Conservation (phyloP, 257 asterid genomes). For the Solanum lignicaule region DNA sequence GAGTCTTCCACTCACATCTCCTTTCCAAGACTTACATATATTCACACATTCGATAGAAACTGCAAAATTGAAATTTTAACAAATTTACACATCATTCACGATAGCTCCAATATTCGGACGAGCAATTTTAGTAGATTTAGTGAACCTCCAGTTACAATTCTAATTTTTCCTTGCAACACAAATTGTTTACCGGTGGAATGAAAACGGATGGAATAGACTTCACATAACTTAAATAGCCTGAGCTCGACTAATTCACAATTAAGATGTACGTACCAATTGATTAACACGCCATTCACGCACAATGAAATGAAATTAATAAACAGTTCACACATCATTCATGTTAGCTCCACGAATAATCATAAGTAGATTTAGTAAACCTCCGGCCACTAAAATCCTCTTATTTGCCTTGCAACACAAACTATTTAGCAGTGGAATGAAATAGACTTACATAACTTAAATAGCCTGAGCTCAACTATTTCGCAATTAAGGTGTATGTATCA, state of each 20-base stretch:
- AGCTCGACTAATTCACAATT: background rate
- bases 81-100: background rate
- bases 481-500: background rate
- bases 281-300: conserved; percentile 5
- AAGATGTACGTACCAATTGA: background rate
- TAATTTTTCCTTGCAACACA: background rate
- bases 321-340: background rate
- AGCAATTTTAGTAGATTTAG: background rate
- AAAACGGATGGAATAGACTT: background rate
- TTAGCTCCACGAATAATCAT: background rate
- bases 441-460: background rate
- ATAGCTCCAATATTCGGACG: background rate
- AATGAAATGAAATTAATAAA: background rate
- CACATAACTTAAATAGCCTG: background rate
- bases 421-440: background rate
- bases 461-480: background rate
- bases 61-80: conserved; percentile 12
- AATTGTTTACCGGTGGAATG: background rate
- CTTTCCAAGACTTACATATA: conserved; percentile 63
- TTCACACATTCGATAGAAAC: conserved; percentile 76
- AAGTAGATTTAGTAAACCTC: background rate
- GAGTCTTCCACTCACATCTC: conserved; percentile 54
- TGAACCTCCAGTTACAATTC: background rate
- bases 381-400: background rate
- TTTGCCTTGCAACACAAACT: background rate